Conservation (phyloP, 768 basidiomycete species). For the Tylopilus rubrobrunneus region DNA sequence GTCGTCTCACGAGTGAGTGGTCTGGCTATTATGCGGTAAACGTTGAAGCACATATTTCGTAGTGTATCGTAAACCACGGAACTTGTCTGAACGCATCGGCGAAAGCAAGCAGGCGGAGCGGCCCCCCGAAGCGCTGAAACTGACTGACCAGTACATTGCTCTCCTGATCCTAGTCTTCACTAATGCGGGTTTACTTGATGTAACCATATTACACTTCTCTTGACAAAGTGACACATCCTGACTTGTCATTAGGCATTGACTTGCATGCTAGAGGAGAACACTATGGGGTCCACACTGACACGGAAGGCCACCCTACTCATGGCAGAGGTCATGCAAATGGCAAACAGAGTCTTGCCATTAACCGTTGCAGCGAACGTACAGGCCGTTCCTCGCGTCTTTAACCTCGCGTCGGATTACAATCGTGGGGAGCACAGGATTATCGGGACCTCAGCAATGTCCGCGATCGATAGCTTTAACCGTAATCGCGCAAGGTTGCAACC, state of each 20-base stretch:
- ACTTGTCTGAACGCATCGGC: constrained; percentile 25
- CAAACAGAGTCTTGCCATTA: constrained; percentile 82
- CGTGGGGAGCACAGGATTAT: constrained; percentile 74
- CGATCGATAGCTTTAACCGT: constrained; percentile 92
- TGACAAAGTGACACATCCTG: constrained; percentile 1
- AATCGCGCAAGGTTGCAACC: constrained; percentile 73
- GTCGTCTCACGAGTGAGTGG: constrained; percentile 78
- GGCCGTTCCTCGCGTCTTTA: constrained; percentile 81
- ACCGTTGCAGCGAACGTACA: constrained; percentile 81
- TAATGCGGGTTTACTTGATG: constrained; percentile 86
- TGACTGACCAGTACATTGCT: constrained; percentile 92
- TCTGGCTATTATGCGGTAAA: background rate
- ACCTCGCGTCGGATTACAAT: constrained; percentile 77
- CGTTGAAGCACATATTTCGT: background rate
- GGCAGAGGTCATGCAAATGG: constrained; percentile 86
- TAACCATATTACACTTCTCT: constrained; percentile 33
- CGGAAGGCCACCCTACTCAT: constrained; percentile 89
- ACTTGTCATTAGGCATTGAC: constrained; percentile 63
- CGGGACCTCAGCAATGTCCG: constrained; percentile 79
- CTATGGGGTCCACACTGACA: constrained; percentile 66
- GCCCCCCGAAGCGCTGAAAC: constrained; percentile 55
- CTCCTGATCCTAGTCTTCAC: constrained; percentile 80
- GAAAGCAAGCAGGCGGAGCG: constrained; percentile 46
- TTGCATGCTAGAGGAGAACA: constrained; percentile 78
- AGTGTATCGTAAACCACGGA: constrained; percentile 67